Percentiles rank a stretch among this genome's conserved stretches.
phyloP scores from a whole-genome alignment of 225 moss, liverwort and hornwort genomes.

The Physcomitrium patens region DNA sequence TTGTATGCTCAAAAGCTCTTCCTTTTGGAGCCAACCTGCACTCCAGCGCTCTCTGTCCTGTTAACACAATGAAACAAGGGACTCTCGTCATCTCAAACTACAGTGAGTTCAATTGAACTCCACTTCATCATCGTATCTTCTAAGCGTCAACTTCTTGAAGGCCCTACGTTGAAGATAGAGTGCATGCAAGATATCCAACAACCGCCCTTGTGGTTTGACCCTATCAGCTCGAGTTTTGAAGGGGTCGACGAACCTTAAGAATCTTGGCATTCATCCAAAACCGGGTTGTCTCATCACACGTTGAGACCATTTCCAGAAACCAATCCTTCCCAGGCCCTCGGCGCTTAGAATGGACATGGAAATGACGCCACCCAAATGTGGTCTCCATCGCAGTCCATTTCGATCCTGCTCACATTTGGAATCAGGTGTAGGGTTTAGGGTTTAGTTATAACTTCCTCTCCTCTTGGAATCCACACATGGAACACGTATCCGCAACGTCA shows the following conservation, averaged over 20 bases:
- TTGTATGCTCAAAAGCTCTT: conserved; percentile 53
- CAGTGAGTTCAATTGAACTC: not conserved
- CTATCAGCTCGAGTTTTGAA: not conserved
- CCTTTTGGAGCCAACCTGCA: conserved; percentile 76
- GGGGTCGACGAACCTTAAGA: conserved; percentile 54
- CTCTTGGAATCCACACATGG: not conserved
- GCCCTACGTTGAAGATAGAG: not conserved
- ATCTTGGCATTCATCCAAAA: conserved; percentile 77
- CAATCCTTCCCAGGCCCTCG: conserved; percentile 64
- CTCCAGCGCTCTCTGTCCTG: conserved; percentile 79
- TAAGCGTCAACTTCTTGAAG: not conserved
- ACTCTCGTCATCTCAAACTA: not conserved
- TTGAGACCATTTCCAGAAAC: conserved; percentile 80
- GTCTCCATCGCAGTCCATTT: conserved; percentile 90
- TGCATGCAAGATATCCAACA: not conserved
- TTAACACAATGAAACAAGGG: not conserved
- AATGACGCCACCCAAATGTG: conserved; percentile 81
- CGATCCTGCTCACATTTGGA: conserved; percentile 48
- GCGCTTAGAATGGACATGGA: conserved; percentile 69
- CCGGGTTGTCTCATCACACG: conserved; percentile 67
- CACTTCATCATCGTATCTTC: not conserved
- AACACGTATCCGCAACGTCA: not conserved
- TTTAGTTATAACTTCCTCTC: not conserved
- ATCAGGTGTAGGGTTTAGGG: not conserved
- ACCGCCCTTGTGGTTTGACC: not conserved